These are phyloP conservation scores for Pogostemon cablin DNA, from an alignment of 257 asterid genomes.

Conservation along the genomic window DNA sequence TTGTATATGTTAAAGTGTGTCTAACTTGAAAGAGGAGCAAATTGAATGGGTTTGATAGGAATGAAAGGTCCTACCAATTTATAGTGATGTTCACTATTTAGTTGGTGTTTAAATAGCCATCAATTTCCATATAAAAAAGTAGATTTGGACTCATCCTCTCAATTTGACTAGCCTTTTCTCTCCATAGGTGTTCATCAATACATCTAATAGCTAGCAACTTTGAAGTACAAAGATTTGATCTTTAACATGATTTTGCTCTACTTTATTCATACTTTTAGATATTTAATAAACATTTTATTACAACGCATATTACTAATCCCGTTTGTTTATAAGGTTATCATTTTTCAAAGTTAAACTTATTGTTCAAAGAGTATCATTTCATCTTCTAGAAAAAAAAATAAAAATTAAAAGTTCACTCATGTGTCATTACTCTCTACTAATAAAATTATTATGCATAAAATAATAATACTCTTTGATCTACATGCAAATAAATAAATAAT, in stretches of 20 bases:
- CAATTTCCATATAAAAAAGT: slow-evolving; percentile 30
- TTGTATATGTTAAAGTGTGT: background rate
- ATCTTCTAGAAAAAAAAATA: no score
- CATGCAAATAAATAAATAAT: no score
- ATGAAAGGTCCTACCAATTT: slow-evolving; percentile 43
- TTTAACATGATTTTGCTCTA: background rate
- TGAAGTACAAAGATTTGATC: slow-evolving; percentile 1
- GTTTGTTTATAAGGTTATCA: no score
- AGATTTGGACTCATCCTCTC: slow-evolving; percentile 30
- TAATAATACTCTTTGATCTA: no score
- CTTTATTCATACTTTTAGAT: background rate
- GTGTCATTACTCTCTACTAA: no score
- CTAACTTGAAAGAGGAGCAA: background rate
- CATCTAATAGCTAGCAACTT: background rate
- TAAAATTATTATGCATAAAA: no score
- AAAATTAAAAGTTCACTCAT: no score
- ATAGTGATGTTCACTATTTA: slow-evolving; percentile 40
- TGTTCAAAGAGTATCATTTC: no score
- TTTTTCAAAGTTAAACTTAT: no score
- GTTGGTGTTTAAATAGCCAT: slow-evolving; percentile 47
- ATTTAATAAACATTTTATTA: background rate
- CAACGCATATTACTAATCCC: no score
- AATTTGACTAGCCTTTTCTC: background rate
- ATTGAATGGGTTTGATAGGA: slow-evolving; percentile 34
- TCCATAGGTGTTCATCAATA: background rate